These are phyloP conservation scores for Coffea eugenioides DNA, from an alignment of 257 asterid species.

Conservation along the genomic window DNA sequence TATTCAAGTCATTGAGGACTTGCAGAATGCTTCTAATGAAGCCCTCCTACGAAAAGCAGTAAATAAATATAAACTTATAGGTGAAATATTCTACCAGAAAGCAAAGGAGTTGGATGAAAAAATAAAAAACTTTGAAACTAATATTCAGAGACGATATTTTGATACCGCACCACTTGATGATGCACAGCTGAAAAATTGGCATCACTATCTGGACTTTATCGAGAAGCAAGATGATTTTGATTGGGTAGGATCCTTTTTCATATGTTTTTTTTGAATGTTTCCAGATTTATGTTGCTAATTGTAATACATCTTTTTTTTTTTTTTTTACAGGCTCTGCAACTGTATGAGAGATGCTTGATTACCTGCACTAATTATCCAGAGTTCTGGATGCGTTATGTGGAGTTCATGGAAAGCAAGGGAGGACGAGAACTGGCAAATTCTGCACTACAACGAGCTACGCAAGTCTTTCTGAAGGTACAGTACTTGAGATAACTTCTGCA, in stretches of 20 bases:
- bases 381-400: constrained; percentile 91
- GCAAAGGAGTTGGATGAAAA: constrained; percentile 59
- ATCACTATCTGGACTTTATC: constrained; percentile 71
- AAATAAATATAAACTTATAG: constrained; percentile 54
- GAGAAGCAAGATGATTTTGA: constrained; percentile 78
- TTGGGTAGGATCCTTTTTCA: constrained; percentile 43
- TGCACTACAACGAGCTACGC: constrained; percentile 75
- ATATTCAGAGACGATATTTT: constrained; percentile 62
- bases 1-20: constrained; percentile 54
- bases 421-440: constrained; percentile 75
- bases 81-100: constrained; percentile 61
- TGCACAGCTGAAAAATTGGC: constrained; percentile 74
- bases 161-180: constrained; percentile 61
- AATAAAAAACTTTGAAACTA: constrained; percentile 61
- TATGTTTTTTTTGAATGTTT: constrained; percentile 6
- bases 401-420: constrained; percentile 70
- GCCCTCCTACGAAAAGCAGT: constrained; percentile 61
- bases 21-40: constrained; percentile 59
- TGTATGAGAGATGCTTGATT: constrained; percentile 92
- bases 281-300: constrained; percentile 15
- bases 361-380: constrained; percentile 89
- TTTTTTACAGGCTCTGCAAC: constrained; percentile 55
- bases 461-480: constrained; percentile 67
- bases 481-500: neutral
- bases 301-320: constrained; percentile 9